A percentile compares a stretch with the other conserved stretches of the same genome.
Conservation (phyloP, 2,329 filamentous ascomycete species). For the Pseudocercospora vitis region DNA sequence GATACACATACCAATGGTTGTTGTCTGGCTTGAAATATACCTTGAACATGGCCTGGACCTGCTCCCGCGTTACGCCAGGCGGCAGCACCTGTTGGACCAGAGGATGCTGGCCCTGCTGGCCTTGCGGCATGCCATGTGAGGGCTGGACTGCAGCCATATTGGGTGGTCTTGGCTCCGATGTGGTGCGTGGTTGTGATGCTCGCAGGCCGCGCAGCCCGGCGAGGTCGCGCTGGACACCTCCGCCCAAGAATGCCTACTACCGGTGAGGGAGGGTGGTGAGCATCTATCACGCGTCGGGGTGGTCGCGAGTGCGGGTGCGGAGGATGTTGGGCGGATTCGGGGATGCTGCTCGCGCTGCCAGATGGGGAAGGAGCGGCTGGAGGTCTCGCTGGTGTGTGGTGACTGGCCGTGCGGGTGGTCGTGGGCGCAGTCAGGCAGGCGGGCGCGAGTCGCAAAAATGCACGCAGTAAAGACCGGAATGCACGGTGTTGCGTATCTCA, state of each 20-base stretch:
- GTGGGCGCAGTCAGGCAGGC: background rate
- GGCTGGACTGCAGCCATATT: constrained; percentile 35
- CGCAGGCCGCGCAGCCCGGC: constrained; percentile 18
- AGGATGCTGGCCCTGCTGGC: constrained; percentile 24
- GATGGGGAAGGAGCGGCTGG: constrained; percentile 9
- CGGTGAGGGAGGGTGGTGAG: constrained; percentile 9
- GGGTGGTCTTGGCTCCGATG: constrained; percentile 16
- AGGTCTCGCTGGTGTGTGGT: constrained; percentile 5
- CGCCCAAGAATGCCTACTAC: constrained; percentile 13
- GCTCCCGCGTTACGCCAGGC: constrained; percentile 67
- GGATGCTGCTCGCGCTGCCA: constrained; percentile 15
- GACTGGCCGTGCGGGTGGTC: background rate
- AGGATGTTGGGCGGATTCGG: constrained; percentile 2
- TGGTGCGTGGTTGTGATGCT: constrained; percentile 13
- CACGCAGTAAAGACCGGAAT: constrained; percentile 1
- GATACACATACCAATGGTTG: background rate
- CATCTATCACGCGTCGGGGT: constrained; percentile 12
- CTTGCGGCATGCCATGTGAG: constrained; percentile 31
- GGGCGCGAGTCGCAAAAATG: background rate
- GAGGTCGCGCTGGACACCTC: constrained; percentile 24
- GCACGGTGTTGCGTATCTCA: background rate
- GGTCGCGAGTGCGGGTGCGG: background rate
- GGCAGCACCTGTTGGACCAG: constrained; percentile 30
- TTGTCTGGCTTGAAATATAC: no score
- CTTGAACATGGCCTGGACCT: constrained; percentile 71